These are phyloP conservation scores for Stachybotrys chlorohalonatus DNA, from an alignment of 2,329 filamentous ascomycete species.

Conservation along the genomic window DNA sequence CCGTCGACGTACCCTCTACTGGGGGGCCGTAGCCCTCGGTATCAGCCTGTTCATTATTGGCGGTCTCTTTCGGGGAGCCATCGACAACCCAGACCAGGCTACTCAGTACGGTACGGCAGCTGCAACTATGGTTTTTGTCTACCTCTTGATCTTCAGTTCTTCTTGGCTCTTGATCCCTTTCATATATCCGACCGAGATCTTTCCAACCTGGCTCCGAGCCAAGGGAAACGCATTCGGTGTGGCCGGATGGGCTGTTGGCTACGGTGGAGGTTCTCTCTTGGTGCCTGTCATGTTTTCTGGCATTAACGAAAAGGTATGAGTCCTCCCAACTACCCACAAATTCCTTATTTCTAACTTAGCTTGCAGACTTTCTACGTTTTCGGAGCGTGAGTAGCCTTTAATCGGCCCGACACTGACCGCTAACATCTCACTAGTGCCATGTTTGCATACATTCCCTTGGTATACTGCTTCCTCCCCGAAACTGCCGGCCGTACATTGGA, in stretches of 20 bases:
- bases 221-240: constrained; percentile 18
- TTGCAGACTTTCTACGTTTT: not conserved
- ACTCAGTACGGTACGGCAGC: constrained; percentile 17
- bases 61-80: constrained; percentile 10
- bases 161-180: constrained; percentile 19
- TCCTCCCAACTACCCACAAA: not conserved
- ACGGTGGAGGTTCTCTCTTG: constrained; percentile 10
- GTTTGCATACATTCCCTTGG: constrained; percentile 8
- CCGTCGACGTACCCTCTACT: constrained; percentile 22
- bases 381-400: not conserved
- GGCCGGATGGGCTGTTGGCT: constrained; percentile 12
- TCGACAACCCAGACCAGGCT: constrained; percentile 9
- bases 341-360: not conserved
- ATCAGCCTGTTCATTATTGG: constrained; percentile 20
- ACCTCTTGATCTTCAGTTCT: constrained; percentile 18
- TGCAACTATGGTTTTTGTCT: constrained; percentile 20
- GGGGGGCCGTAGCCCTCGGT: constrained; percentile 19
- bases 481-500: constrained; percentile 14
- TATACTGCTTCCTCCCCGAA: constrained; percentile 14
- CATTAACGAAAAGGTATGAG: not conserved
- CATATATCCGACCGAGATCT: constrained; percentile 20
- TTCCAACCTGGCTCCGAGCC: constrained; percentile 16
- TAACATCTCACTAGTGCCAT: not conserved
- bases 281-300: constrained; percentile 9
- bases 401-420: not conserved